phyloP scores from a whole-genome alignment of 768 basidiomycete genomes.

The Termitomyces sp. region DNA sequence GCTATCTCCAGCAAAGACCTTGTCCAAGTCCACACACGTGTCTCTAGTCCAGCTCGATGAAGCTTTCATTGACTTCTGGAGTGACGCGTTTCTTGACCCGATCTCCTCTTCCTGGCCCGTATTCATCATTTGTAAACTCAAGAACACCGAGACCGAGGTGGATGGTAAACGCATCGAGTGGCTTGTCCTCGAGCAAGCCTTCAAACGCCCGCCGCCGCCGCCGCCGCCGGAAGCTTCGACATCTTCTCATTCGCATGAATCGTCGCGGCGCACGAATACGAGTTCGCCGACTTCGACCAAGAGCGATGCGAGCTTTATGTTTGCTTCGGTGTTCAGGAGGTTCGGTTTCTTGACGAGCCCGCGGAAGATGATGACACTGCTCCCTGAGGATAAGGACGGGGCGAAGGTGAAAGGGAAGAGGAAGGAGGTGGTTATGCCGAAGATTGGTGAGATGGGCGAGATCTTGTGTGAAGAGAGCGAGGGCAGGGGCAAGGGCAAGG shows the following conservation, averaged over 20 bases:
- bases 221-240: conserved; percentile 15
- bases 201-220: conserved; percentile 30
- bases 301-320: conserved; percentile 34
- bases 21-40: conserved; percentile 37
- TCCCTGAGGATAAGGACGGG: conserved; percentile 14
- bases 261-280: conserved; percentile 21
- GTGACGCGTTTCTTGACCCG: conserved; percentile 66
- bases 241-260: conserved; percentile 12
- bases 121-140: conserved; percentile 69
- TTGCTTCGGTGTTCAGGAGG: conserved; percentile 50
- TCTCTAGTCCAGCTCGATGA: conserved; percentile 63
- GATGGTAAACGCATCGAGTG: conserved; percentile 45
- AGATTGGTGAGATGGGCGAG: conserved; percentile 70
- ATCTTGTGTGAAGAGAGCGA: conserved; percentile 50
- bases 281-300: conserved; percentile 39
- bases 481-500: conserved; percentile 1
- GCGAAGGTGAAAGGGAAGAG: conserved; percentile 28
- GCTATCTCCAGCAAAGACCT: conserved; percentile 16
- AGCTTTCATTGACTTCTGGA: conserved; percentile 82
- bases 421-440: conserved; percentile 21
- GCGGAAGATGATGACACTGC: conserved; percentile 26
- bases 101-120: conserved; percentile 60
- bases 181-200: conserved; percentile 66
- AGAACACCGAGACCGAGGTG: conserved; percentile 25
- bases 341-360: conserved; percentile 56